These are phyloP conservation scores for Brassica juncea DNA, from an alignment of 345 rosid species.

Conservation along the genomic window DNA sequence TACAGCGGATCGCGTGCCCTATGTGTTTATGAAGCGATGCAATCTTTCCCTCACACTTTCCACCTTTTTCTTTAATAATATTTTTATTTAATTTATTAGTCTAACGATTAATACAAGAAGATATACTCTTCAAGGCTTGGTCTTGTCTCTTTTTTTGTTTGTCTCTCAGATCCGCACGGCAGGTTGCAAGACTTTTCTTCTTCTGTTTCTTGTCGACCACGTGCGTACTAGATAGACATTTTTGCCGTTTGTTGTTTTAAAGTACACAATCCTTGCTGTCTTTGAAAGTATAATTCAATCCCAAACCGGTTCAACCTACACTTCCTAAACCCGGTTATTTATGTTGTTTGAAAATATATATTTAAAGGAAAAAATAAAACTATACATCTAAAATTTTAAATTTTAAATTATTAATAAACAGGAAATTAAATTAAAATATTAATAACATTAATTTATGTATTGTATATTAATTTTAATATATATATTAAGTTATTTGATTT, in stretches of 20 bases:
- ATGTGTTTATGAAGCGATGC: slow-evolving; percentile 37
- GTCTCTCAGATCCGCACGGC: neutral
- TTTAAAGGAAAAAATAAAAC: neutral
- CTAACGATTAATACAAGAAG: neutral
- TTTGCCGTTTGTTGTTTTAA: neutral
- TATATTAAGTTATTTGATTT: neutral
- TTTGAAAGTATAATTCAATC: neutral
- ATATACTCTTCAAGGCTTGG: neutral
- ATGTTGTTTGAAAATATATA: neutral
- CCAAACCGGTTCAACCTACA: neutral
- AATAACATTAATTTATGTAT: neutral
- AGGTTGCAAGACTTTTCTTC: neutral
- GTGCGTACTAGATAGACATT: neutral
- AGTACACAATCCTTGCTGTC: neutral
- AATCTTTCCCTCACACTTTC: neutral
- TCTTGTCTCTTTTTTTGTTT: neutral
- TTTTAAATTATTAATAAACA: too few species aligned
- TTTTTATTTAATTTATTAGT: neutral
- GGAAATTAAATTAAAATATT: too few species aligned
- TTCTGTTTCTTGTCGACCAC: neutral
- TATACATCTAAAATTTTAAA: neutral
- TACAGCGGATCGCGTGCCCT: slow-evolving; percentile 40
- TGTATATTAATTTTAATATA: neutral
- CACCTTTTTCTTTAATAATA: neutral
- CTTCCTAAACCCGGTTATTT: neutral